Evolutionary conservation across 176 grass and related monocot species (phyloP).

Genomic region (Alloteropsis semialata): DNA sequence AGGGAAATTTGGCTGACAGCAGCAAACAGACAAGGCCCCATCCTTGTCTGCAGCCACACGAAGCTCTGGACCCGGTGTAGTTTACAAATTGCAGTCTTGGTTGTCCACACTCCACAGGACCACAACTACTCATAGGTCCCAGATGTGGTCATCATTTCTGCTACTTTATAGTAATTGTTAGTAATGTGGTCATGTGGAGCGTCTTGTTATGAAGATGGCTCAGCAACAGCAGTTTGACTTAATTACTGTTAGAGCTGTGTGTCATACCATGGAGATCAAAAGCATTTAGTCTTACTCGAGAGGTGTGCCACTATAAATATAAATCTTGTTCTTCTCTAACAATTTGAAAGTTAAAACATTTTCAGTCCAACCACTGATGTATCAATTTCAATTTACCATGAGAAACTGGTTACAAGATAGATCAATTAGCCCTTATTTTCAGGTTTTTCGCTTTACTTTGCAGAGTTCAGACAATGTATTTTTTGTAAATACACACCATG

Average conservation of each 20-base stretch:
- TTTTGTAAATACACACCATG: neutral
- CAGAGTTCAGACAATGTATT: neutral
- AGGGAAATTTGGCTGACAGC: constrained; percentile 23
- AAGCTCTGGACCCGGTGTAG: constrained; percentile 13
- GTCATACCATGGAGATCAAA: neutral
- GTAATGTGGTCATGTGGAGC: constrained; percentile 1
- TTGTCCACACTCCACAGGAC: constrained; percentile 26
- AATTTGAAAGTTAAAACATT: neutral
- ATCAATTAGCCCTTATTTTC: neutral
- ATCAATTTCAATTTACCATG: neutral
- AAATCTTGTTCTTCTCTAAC: neutral
- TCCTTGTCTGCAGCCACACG: constrained; percentile 29
- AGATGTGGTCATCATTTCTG: constrained; percentile 13
- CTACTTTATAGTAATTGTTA: constrained; percentile 18
- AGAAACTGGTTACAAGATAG: neutral
- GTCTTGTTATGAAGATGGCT: constrained; percentile 37
- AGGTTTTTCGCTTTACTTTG: neutral
- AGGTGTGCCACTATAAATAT: neutral
- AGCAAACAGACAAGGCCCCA: constrained; percentile 29
- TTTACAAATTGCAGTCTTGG: constrained; percentile 13
- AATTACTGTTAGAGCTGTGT: neutral
- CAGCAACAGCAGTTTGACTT: neutral
- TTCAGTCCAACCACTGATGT: neutral
- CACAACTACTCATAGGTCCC: constrained; percentile 6
- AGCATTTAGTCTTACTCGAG: neutral